Percentiles rank a stretch among this genome's conserved stretches.
phyloP scores from a whole-genome alignment of 495 filamentous ascomycete genomes.

The Chaetomium fimeti region DNA sequence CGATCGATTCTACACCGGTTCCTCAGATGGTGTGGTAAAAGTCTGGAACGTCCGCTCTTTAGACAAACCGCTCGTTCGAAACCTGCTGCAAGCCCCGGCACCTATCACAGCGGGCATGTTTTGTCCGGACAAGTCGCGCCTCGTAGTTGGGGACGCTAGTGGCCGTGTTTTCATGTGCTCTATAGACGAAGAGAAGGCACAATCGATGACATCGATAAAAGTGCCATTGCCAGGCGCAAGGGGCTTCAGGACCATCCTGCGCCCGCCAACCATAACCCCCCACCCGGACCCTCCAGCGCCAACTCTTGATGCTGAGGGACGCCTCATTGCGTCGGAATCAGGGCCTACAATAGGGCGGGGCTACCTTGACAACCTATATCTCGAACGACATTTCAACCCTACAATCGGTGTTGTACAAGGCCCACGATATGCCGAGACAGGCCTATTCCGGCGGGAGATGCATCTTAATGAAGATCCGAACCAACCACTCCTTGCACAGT shows the following conservation, averaged over 20 bases:
- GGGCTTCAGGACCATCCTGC: slow-evolving; percentile 29
- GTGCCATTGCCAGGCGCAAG: slow-evolving; percentile 26
- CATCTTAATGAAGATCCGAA: slow-evolving; percentile 40
- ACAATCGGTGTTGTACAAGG: slow-evolving; percentile 50
- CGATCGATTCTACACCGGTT: slow-evolving; percentile 81
- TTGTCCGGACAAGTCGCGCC: slow-evolving; percentile 65
- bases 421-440: slow-evolving; percentile 41
- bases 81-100: slow-evolving; percentile 51
- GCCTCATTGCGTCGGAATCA: slow-evolving; percentile 18
- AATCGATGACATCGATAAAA: slow-evolving; percentile 20
- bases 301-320: slow-evolving; percentile 23
- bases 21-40: slow-evolving; percentile 83
- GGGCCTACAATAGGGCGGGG: slow-evolving; percentile 26
- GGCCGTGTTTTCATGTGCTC: slow-evolving; percentile 70
- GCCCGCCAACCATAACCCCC: slow-evolving; percentile 43
- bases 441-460: slow-evolving; percentile 39
- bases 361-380: slow-evolving; percentile 35
- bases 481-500: slow-evolving; percentile 36
- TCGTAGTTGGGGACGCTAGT: slow-evolving; percentile 74
- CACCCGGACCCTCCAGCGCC: slow-evolving; percentile 48
- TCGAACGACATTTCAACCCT: slow-evolving; percentile 35
- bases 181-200: slow-evolving; percentile 39
- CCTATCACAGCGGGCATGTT: slow-evolving; percentile 67
- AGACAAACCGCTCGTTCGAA: slow-evolving; percentile 60
- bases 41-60: slow-evolving; percentile 69